Evolutionary conservation across 2,329 filamentous ascomycete genomes (phyloP).

Genomic region (Alternaria longipes): DNA sequence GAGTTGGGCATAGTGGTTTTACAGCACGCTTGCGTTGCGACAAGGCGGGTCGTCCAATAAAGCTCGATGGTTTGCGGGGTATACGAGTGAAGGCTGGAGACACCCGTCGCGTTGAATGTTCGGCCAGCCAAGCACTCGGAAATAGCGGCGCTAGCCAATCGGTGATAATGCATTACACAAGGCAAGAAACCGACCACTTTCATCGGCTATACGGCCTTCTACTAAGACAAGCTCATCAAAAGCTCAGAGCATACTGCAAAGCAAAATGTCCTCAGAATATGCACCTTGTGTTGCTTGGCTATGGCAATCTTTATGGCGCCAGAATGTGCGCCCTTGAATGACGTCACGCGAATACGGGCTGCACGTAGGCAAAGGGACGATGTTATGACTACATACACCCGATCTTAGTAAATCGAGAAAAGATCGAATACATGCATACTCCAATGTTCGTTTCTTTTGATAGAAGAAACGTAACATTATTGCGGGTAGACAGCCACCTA

Average conservation of each 20-base stretch:
- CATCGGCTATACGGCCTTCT: neutral
- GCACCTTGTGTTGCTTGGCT: no score
- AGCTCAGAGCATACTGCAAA: no score
- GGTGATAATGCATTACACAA: neutral
- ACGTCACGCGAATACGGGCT: no score
- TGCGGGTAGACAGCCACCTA: neutral
- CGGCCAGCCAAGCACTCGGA: no score
- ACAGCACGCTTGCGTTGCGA: neutral
- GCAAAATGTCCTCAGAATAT: fast-evolving
- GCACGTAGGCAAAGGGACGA: fast-evolving
- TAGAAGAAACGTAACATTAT: no score
- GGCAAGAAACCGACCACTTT: neutral
- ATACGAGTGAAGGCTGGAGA: constrained; percentile 7
- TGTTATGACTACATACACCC: neutral
- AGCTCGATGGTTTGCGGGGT: neutral
- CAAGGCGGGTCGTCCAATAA: neutral
- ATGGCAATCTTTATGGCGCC: no score
- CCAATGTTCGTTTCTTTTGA: no score
- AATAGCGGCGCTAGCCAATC: neutral
- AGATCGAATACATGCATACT: no score
- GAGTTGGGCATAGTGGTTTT: no score
- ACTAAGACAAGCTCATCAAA: neutral
- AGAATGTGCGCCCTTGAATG: no score
- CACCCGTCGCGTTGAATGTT: neutral
- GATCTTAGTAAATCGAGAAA: no score